Conservation (phyloP, 495 filamentous ascomycete species). For the Aspergillus heteromorphus region DNA sequence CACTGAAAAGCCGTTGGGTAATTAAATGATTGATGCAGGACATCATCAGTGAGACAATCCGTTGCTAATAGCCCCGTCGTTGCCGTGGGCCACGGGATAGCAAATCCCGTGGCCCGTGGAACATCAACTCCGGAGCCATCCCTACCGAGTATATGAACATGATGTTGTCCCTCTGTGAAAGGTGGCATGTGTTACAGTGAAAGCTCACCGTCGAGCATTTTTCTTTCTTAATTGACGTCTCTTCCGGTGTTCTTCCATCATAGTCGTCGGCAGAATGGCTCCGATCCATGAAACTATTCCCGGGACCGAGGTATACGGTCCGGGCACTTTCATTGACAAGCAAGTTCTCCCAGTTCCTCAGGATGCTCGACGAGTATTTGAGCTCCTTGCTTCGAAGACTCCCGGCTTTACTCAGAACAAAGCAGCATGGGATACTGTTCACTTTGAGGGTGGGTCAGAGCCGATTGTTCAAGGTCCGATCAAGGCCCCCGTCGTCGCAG, state of each 20-base stretch:
- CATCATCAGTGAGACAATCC: neutral
- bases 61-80: too few species aligned
- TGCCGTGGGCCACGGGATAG: neutral
- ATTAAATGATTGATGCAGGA: neutral
- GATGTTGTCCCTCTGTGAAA: neutral
- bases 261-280: neutral
- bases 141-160: neutral
- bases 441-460: slow-evolving; percentile 20
- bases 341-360: slow-evolving; percentile 18
- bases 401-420: slow-evolving; percentile 22
- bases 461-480: slow-evolving; percentile 26
- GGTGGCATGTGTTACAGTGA: neutral
- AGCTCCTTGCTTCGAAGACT: slow-evolving; percentile 17
- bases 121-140: neutral
- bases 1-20: neutral
- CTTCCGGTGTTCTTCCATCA: neutral
- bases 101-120: neutral
- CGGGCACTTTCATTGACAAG: slow-evolving; percentile 27
- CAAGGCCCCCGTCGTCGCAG: slow-evolving; percentile 22
- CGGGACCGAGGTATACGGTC: slow-evolving; percentile 21
- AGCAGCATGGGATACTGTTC: slow-evolving; percentile 20
- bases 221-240: neutral
- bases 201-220: neutral
- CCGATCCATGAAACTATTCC: slow-evolving; percentile 17
- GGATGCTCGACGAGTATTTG: slow-evolving; percentile 24